Conservation (phyloP, 164 flowering plant genomes). For the Euptelea pleiosperma region DNA sequence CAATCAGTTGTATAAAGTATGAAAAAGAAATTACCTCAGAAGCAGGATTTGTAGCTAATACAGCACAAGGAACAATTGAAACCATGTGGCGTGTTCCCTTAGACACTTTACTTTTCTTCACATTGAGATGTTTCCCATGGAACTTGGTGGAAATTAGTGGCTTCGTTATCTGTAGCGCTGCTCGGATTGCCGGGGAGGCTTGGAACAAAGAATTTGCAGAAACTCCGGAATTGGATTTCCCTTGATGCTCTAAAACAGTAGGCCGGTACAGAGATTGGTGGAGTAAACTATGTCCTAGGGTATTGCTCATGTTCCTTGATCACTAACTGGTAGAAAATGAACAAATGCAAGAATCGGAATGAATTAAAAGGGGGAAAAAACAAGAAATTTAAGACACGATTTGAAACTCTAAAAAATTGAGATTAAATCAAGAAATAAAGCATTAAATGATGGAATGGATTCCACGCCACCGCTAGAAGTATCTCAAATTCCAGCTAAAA, state of each 20-base stretch:
- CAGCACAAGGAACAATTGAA: slow-evolving; percentile 50
- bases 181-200: slow-evolving; percentile 28
- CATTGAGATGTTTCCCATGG: slow-evolving; percentile 26
- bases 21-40: slow-evolving; percentile 47
- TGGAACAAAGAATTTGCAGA: slow-evolving; percentile 40
- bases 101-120: slow-evolving; percentile 21
- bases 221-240: slow-evolving; percentile 32
- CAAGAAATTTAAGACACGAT: too few relatives aligned
- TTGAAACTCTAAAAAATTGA: too few relatives aligned
- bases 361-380: too few relatives aligned
- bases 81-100: slow-evolving; percentile 28
- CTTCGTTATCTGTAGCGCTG: slow-evolving; percentile 27
- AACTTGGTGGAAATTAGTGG: slow-evolving; percentile 35
- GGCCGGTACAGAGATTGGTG: slow-evolving; percentile 40
- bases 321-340: slow-evolving; percentile 1
- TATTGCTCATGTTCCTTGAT: slow-evolving; percentile 59
- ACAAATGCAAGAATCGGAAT: slow-evolving; percentile 8
- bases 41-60: slow-evolving; percentile 51
- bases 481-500: slow-evolving; percentile 2
- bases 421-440: too few relatives aligned
- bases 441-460: too few relatives aligned
- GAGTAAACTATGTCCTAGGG: slow-evolving; percentile 48
- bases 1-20: too few relatives aligned
- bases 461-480: too few relatives aligned
- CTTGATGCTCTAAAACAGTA: slow-evolving; percentile 41